A percentile compares a stretch with the other conserved stretches of the same genome.
Conservation (phyloP, 2,329 filamentous ascomycete genomes). For the Didymosphaeria variabile region DNA sequence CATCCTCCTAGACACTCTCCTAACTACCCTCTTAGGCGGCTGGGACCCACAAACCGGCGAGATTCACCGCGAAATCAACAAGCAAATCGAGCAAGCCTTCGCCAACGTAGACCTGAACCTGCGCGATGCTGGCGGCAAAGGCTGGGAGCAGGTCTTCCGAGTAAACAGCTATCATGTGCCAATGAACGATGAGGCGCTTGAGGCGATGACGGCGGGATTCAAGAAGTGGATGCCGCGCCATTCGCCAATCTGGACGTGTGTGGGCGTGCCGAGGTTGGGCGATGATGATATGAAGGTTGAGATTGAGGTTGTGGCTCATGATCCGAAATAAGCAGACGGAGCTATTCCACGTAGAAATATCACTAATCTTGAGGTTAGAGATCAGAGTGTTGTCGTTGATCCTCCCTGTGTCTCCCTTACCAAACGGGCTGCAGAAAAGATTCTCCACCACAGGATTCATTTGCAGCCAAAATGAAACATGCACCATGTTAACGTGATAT, state of each 20-base stretch:
- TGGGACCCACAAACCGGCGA: constrained; percentile 40
- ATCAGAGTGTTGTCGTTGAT: too few relatives aligned
- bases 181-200: constrained; percentile 28
- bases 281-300: constrained; percentile 52
- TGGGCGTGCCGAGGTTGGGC: constrained; percentile 32
- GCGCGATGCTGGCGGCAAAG: constrained; percentile 63
- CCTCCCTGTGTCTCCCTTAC: too few relatives aligned
- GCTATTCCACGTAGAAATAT: too few relatives aligned
- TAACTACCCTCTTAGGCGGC: constrained; percentile 34
- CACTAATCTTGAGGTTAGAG: too few relatives aligned
- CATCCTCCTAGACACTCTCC: background rate
- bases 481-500: too few relatives aligned
- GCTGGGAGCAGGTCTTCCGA: constrained; percentile 63
- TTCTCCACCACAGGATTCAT: too few relatives aligned
- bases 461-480: too few relatives aligned
- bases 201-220: constrained; percentile 30
- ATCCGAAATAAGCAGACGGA: background rate
- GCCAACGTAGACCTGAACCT: constrained; percentile 64
- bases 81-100: constrained; percentile 58
- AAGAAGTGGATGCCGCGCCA: constrained; percentile 39
- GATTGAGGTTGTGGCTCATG: constrained; percentile 30
- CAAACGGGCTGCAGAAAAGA: too few relatives aligned
- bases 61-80: constrained; percentile 33
- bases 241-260: constrained; percentile 33
- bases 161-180: constrained; percentile 39